These are phyloP conservation scores for Funneliformis caledonium DNA, from an alignment of 371 early-diverging fungal species.

Conservation along the genomic window DNA sequence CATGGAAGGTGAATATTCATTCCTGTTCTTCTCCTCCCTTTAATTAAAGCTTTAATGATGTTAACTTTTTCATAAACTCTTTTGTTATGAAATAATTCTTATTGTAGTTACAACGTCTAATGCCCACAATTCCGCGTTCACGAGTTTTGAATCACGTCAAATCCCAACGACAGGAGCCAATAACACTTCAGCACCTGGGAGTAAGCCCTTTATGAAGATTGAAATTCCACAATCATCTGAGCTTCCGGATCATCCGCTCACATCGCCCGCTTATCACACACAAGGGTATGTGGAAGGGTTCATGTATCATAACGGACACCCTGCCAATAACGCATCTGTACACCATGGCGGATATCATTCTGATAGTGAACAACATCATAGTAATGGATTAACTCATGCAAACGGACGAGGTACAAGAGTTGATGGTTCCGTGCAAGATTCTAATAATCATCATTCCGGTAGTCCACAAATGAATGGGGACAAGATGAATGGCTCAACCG, in stretches of 20 bases:
- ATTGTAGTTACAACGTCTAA: slow-evolving; percentile 11
- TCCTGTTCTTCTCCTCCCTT: background rate
- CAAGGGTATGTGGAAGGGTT: slow-evolving; percentile 29
- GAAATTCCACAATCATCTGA: slow-evolving; percentile 36
- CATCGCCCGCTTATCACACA: slow-evolving; percentile 24
- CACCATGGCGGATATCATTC: slow-evolving; percentile 39
- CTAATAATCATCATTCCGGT: slow-evolving; percentile 5
- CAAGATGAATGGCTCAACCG: background rate
- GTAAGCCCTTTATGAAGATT: slow-evolving; percentile 35
- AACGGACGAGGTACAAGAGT: slow-evolving; percentile 10
- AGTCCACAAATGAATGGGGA: slow-evolving; percentile 25
- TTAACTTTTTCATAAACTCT: background rate
- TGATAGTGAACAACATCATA: slow-evolving; percentile 31
- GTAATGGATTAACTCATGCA: background rate
- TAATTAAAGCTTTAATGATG: too few species aligned
- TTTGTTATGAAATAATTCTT: background rate
- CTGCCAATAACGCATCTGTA: slow-evolving; percentile 24
- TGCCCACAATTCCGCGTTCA: slow-evolving; percentile 29
- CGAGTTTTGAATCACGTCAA: slow-evolving; percentile 39
- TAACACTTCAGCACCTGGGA: background rate
- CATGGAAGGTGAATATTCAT: slow-evolving; percentile 21
- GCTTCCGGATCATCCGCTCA: slow-evolving; percentile 32
- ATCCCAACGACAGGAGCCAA: slow-evolving; percentile 8
- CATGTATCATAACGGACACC: slow-evolving; percentile 33
- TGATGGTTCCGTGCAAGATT: background rate